phyloP scores from a whole-genome alignment of 345 rosid genomes.

The Eutrema heterophyllum region DNA sequence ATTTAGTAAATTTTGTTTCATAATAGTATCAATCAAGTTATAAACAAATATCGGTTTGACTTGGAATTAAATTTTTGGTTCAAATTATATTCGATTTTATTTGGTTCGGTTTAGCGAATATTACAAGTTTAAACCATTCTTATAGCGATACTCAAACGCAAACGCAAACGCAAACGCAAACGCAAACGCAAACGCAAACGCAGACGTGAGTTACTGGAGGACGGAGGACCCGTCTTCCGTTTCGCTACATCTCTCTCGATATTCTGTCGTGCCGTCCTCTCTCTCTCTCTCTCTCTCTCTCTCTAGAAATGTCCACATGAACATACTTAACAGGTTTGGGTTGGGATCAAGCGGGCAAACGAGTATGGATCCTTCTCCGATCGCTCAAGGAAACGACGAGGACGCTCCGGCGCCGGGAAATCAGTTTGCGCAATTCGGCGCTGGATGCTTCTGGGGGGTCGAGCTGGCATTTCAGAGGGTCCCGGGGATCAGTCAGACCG shows the following conservation, averaged over 20 bases:
- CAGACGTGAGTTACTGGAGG: not conserved
- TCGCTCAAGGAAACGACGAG: conserved; percentile 70
- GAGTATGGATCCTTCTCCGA: conserved; percentile 51
- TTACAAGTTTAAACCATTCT: not conserved
- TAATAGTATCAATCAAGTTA: not conserved
- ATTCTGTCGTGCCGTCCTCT: not conserved
- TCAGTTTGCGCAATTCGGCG: conserved; percentile 80
- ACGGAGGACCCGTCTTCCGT: not conserved
- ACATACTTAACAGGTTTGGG: conserved; percentile 84
- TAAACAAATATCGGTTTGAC: not conserved
- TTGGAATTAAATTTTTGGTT: not conserved
- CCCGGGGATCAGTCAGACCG: conserved; percentile 72
- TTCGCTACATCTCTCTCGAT: not conserved
- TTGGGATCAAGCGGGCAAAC: conserved; percentile 59
- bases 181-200: conserved; percentile 23
- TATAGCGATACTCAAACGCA: not conserved
- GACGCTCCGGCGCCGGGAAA: conserved; percentile 72
- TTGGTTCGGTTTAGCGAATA: not conserved
- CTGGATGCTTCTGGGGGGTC: conserved; percentile 97
- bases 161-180: conserved; percentile 19
- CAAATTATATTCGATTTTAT: not conserved
- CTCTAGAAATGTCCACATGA: conserved; percentile 41
- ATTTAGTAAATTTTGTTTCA: too few species aligned
- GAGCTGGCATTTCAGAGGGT: conserved; percentile 87
- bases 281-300: not conserved